Evolutionary conservation across 1,284 basidiomycete genomes (phyloP).

Genomic region (Apiotrichum montevideense): DNA sequence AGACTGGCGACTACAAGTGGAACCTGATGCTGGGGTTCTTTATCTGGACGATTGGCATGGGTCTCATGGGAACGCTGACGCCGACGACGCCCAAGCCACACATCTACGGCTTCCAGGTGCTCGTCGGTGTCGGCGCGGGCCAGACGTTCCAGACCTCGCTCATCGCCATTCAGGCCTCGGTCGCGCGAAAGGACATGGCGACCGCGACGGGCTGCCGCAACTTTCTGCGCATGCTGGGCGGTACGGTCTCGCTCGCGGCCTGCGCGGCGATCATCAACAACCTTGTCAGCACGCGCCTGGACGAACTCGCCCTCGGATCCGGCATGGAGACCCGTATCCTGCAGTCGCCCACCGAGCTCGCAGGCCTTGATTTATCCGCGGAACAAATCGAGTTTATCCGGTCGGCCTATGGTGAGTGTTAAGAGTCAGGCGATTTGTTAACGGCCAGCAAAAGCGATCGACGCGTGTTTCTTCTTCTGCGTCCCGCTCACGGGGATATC

Average conservation of each 20-base stretch:
- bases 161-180: conserved; percentile 52
- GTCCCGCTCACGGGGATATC: conserved; percentile 26
- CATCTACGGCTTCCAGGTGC: conserved; percentile 60
- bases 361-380: conserved; percentile 9
- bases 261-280: conserved; percentile 29
- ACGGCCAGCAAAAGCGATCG: conserved; percentile 16
- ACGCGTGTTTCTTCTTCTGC: conserved; percentile 29
- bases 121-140: conserved; percentile 63
- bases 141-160: conserved; percentile 33
- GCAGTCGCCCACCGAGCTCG: conserved; percentile 25
- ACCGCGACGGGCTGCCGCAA: conserved; percentile 32
- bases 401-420: conserved; percentile 21
- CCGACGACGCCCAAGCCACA: conserved; percentile 51
- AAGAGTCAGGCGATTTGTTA: background rate
- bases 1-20: conserved; percentile 58
- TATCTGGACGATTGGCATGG: conserved; percentile 61
- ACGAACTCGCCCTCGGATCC: background rate
- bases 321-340: conserved; percentile 12
- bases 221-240: conserved; percentile 34
- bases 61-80: conserved; percentile 58
- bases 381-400: conserved; percentile 17
- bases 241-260: conserved; percentile 20
- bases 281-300: conserved; percentile 17
- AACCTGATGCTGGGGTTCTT: conserved; percentile 61
- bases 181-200: conserved; percentile 31